A percentile compares a stretch with the other conserved stretches of the same genome.
Conservation (phyloP, 495 filamentous ascomycete genomes). For the Parathielavia hyrcaniae region DNA sequence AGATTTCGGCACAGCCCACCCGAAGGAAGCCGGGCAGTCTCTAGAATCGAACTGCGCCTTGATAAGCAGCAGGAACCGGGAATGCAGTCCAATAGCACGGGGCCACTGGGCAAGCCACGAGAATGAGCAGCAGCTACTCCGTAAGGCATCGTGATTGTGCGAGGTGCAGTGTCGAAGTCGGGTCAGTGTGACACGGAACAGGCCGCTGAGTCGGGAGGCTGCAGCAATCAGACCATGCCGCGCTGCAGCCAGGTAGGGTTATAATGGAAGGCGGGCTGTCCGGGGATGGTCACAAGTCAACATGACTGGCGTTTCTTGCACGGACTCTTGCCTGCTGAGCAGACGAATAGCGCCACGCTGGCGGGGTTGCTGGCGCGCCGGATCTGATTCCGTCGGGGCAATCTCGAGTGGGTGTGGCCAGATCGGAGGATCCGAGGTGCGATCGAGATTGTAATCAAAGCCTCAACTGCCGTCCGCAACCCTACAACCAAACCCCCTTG, state of each 20-base stretch:
- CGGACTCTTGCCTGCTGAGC: too few relatives aligned
- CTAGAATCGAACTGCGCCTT: background rate
- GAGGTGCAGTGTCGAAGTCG: background rate
- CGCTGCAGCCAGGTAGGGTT: too few relatives aligned
- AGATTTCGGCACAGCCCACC: too few relatives aligned
- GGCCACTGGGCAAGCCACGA: background rate
- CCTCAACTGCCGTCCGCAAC: background rate
- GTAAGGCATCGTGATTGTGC: background rate
- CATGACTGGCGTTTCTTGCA: too few relatives aligned
- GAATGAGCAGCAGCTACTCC: background rate
- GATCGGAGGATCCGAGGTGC: background rate
- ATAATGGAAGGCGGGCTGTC: background rate
- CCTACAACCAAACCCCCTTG: constrained; percentile 9
- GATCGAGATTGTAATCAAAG: background rate
- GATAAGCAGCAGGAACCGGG: background rate
- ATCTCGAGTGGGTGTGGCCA: constrained; percentile 1
- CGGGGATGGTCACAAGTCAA: too few relatives aligned
- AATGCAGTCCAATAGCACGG: background rate
- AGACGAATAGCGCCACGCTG: too few relatives aligned
- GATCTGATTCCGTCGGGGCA: background rate
- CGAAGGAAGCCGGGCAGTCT: background rate
- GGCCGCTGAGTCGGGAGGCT: background rate
- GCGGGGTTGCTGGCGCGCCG: constrained; percentile 3
- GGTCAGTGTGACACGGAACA: background rate
- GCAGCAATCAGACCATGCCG: constrained; percentile 4